Base-by-base conservation (phyloP, 495 filamentous ascomycete genomes). In the Penicillium cosmopolitanum region DNA sequence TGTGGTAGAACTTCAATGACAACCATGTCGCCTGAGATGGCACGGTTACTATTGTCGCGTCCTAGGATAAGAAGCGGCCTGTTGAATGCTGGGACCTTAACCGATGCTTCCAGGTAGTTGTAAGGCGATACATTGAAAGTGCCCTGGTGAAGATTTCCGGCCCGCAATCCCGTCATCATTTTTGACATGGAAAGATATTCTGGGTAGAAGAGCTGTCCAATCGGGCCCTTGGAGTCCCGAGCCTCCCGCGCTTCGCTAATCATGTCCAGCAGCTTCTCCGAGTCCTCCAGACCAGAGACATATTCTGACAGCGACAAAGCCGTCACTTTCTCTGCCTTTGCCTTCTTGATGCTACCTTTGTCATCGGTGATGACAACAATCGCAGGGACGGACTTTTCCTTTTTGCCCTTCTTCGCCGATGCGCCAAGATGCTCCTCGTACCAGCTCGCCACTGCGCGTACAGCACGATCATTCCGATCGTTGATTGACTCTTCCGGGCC, bases 341-440 rank as follows among this genome's bases (percentile, higher is more conserved):
- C 89, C 69, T 96, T 96, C 58, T 81, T 77, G 58, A 98, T 71
- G 70, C 93, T 97, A 13, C 89, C 92, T 64, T 85, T 89, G 64
- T 98, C 96, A 66, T 98, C 93, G 57, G 88, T 97, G 58, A 98
- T 82, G 83, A 98, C 96, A 25, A 98, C 91, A 31, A 97, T 87
- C 1, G 89, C 80, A 4, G 94, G 95, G 16, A 86, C 61, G 21
- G 83, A 71, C 53, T 84, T 86, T 48, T 81, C 79, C 64, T 81
- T 85, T 59, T 82, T 83, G 48, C 78, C 74, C 15, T 77, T 73
- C 58, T 78, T 82, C 18, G 82, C 71, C 9, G 84, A 82, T 56
- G 84, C 75, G 59, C 80, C 74, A 44, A 98, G 76, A 73, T 98
- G 95, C 53, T 90, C 83, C 40, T 79, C 80, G 66, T 98, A 98